Evolutionary conservation across 176 grass and related monocot genomes (phyloP).

Genomic region (Zoysia japonica): DNA sequence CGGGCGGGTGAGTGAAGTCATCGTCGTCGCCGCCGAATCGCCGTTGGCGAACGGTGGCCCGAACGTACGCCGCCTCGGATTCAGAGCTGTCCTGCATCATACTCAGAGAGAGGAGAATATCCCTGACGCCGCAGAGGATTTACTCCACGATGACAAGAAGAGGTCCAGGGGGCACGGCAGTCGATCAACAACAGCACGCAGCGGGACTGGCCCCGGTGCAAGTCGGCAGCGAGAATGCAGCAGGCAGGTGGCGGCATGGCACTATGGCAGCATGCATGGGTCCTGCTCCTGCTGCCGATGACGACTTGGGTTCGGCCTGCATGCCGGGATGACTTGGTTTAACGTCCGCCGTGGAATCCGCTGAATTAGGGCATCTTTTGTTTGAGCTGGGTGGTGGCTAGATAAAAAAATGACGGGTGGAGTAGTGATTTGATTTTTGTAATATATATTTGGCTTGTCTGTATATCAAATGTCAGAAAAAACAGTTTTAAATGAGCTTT

Average conservation of each 20-base stretch:
- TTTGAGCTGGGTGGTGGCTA: no score
- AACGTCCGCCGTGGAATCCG: not conserved
- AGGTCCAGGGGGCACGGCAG: not conserved
- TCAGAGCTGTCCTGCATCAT: slow-evolving; percentile 8
- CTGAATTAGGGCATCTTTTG: no score
- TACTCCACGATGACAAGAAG: not conserved
- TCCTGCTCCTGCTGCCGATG: not conserved
- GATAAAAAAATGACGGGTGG: no score
- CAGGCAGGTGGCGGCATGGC: not conserved
- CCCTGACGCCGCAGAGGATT: slow-evolving; percentile 31
- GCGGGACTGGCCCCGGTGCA: not conserved
- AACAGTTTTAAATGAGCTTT: no score
- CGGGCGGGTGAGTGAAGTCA: not conserved
- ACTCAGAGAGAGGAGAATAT: slow-evolving; percentile 4
- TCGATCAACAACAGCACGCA: not conserved
- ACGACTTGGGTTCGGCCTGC: not conserved
- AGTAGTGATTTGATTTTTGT: no score
- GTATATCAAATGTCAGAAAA: no score
- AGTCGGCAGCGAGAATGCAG: not conserved
- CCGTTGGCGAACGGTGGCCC: no score
- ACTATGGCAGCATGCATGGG: no score
- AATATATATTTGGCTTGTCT: no score
- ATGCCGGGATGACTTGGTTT: not conserved
- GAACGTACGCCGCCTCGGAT: slow-evolving; percentile 26
- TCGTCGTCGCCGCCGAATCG: not conserved